These are phyloP conservation scores for Aureobasidium musti DNA, from an alignment of 2,329 filamentous ascomycete species.

Conservation along the genomic window DNA sequence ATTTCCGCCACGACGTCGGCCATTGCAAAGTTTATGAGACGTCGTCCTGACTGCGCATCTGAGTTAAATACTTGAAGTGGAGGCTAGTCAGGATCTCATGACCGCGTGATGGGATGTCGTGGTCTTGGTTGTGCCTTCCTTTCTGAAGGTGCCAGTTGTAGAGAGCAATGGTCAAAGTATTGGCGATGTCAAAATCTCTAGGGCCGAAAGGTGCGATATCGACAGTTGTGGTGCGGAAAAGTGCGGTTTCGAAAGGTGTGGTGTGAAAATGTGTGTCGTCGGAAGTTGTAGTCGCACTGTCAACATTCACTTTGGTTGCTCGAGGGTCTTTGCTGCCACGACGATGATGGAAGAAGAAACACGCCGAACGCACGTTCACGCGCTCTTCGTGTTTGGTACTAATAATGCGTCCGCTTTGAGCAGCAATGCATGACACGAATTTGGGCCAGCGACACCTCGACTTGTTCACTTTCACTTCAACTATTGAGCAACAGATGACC, in stretches of 20 bases:
- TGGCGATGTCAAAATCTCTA: background rate
- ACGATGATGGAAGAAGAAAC: conserved; percentile 1
- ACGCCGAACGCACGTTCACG: conserved; percentile 12
- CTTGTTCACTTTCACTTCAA: background rate
- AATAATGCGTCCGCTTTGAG: conserved; percentile 22
- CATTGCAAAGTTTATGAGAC: background rate
- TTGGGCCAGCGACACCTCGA: background rate
- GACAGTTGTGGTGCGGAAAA: background rate
- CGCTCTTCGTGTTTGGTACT: conserved; percentile 21
- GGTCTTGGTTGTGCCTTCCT: background rate
- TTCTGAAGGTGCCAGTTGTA: background rate
- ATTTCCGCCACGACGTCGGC: conserved; percentile 25
- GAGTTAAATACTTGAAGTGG: background rate
- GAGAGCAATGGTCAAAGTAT: background rate
- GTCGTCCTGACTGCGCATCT: background rate
- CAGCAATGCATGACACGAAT: background rate
- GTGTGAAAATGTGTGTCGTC: background rate
- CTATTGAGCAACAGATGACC: background rate
- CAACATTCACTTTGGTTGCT: conserved; percentile 14
- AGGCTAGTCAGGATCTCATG: conserved; percentile 13
- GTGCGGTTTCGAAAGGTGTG: background rate
- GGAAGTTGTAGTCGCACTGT: background rate
- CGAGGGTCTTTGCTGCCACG: conserved; percentile 17
- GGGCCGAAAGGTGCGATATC: too few relatives aligned
- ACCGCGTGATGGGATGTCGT: background rate